Evolutionary conservation across 257 asterid genomes (phyloP).

Genomic region (Dorcoceras hygrometricum): DNA sequence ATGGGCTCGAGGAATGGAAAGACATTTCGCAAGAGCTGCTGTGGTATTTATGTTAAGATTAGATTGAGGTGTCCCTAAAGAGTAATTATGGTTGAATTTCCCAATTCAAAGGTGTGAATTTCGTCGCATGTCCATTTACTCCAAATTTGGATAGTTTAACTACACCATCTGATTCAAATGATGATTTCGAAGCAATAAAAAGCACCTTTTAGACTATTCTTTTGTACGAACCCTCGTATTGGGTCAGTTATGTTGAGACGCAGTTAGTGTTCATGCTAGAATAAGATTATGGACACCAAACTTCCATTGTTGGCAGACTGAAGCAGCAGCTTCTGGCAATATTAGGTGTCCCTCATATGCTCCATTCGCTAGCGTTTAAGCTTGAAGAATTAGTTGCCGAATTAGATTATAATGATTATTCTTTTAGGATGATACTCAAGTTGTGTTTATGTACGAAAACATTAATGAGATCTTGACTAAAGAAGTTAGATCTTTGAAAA

Average conservation of each 20-base stretch:
- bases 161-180: not conserved
- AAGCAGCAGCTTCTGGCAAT: not conserved
- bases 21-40: not conserved
- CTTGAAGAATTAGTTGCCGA: not conserved
- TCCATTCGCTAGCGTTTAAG: not conserved
- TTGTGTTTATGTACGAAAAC: not conserved
- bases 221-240: not conserved
- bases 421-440: not conserved
- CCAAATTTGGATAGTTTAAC: not conserved
- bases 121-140: no score
- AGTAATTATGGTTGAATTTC: not conserved
- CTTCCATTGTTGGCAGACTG: not conserved
- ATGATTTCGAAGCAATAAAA: not conserved
- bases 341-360: not conserved
- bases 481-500: constrained; percentile 1
- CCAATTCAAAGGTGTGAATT: not conserved
- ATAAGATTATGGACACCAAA: not conserved
- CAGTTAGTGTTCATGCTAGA: not conserved
- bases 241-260: not conserved
- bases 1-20: no score
- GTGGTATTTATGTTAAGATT: not conserved
- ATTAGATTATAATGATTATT: not conserved
- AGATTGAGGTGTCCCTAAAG: not conserved
- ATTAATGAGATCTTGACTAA: not conserved
- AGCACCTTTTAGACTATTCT: not conserved